These are phyloP conservation scores for Tylopilus rubrobrunneus DNA, from an alignment of 768 basidiomycete species.

Conservation along the genomic window DNA sequence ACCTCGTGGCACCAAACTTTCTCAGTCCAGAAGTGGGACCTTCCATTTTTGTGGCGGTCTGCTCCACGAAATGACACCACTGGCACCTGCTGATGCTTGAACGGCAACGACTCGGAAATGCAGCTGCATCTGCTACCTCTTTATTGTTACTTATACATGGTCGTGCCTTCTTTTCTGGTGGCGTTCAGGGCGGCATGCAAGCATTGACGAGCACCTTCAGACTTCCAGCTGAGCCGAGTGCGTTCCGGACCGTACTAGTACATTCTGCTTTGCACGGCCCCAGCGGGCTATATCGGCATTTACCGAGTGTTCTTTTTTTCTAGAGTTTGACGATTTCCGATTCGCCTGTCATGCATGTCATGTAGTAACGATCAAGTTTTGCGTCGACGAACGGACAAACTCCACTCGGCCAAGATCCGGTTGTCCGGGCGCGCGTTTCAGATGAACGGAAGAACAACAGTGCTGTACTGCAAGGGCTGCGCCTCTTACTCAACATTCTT, in stretches of 20 bases:
- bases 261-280: too few species aligned
- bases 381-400: neutral
- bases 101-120: neutral
- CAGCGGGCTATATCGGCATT: neutral
- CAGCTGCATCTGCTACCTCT: neutral
- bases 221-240: too few species aligned
- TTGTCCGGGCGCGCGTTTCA: neutral
- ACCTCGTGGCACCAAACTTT: neutral
- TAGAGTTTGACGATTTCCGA: neutral
- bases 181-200: too few species aligned
- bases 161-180: too few species aligned
- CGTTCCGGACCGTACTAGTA: too few species aligned
- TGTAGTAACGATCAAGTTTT: neutral
- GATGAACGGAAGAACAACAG: neutral
- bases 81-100: neutral
- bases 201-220: too few species aligned
- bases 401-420: neutral
- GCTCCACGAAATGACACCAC: neutral
- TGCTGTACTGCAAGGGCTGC: neutral
- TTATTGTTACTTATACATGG: neutral
- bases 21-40: neutral
- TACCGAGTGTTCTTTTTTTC: neutral
- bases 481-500: neutral
- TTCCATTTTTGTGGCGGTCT: neutral
- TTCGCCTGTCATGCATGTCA: neutral